Base-by-base conservation (phyloP, 495 filamentous ascomycete genomes). In the Penicillium crystallinum region DNA sequence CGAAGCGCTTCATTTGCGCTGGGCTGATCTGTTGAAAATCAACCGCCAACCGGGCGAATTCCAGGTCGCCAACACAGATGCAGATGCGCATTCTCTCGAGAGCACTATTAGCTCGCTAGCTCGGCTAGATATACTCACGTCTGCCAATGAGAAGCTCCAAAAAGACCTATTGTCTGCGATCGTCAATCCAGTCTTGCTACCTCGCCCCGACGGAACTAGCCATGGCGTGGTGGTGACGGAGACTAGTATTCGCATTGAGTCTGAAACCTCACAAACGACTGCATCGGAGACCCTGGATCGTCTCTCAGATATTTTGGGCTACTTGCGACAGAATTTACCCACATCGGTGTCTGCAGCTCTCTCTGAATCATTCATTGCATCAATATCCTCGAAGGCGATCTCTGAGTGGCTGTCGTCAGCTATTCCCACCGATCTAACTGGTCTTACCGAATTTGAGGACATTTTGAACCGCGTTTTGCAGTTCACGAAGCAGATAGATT, bases 391-490 rank as follows among this genome's bases (percentile, higher is more conserved):
- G 0, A 82, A 79, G 10, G 74, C 95, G 4, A 86, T 88, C 41
- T 75, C 78, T 8, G 73, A 72, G 3, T 95, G 90, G 84, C 77
- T 98, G 15, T 81, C 87, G 18, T 79, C 83, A 23, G 77, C 82
- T 0, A 83, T 98, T 15, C 92, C 93, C 3, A 69, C 84, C 2
- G 82, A 85, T 2, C 71, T 96, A 2, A 72, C 76, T 21, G 85
- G 83, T 12, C 79, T 97, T 58, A 69, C 75, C 6, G 70, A 72
- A 8, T 96, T 96, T 60, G 80, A 90, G 57, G 68, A 73, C 1
- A 75, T 82, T 1, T 75, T 95, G 9, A 69, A 76, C 25, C 63
- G 74, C 42, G 81, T 89, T 8, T 67, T 76, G 31, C 62, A 76
- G 7, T 89, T 97, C 56, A 85, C 83, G 31, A 67, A 72, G 8